A percentile compares a stretch with the other conserved stretches of the same genome.
phyloP scores from a whole-genome alignment of 768 basidiomycete genomes.

The Bullera alba region DNA sequence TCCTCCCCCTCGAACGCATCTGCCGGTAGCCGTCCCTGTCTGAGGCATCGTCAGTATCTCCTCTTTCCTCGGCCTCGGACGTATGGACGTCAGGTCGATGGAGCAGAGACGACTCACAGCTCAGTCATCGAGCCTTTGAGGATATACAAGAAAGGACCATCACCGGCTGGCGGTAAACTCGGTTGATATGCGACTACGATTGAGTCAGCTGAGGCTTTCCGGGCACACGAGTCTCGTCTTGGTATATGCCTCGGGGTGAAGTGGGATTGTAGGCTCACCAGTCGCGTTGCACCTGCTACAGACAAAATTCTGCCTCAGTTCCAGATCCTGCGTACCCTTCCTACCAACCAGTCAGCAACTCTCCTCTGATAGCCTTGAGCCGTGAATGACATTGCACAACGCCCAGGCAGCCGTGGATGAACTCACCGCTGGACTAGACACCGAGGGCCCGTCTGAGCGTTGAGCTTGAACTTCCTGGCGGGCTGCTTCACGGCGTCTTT shows the following conservation, averaged over 20 bases:
- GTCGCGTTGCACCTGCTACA: conserved; percentile 41
- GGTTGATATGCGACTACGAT: conserved; percentile 64
- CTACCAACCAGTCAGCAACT: conserved; percentile 5
- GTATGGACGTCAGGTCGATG: neutral
- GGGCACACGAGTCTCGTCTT: neutral
- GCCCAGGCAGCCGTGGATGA: neutral
- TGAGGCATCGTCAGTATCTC: too few relatives aligned
- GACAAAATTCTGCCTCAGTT: conserved; percentile 38
- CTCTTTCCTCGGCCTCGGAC: too few relatives aligned
- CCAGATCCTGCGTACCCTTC: conserved; percentile 28
- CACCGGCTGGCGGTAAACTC: conserved; percentile 66
- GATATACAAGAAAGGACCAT: conserved; percentile 72
- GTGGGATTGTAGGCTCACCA: conserved; percentile 20
- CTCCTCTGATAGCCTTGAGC: neutral
- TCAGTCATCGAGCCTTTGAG: conserved; percentile 76
- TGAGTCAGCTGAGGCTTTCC: neutral
- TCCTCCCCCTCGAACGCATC: conserved; percentile 64
- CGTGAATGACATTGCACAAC: neutral
- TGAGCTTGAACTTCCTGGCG: conserved; percentile 70
- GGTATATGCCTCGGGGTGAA: too few relatives aligned
- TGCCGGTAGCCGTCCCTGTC: conserved; percentile 76
- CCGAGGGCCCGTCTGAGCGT: conserved; percentile 62
- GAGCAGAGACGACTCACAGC: conserved; percentile 36
- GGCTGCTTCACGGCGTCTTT: conserved; percentile 54
- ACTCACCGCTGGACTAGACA: conserved; percentile 71